A percentile compares a stretch with the other conserved stretches of the same genome.
These are phyloP conservation scores for Plantago ovata DNA, from an alignment of 257 asterid genomes.

Conservation along the genomic window DNA sequence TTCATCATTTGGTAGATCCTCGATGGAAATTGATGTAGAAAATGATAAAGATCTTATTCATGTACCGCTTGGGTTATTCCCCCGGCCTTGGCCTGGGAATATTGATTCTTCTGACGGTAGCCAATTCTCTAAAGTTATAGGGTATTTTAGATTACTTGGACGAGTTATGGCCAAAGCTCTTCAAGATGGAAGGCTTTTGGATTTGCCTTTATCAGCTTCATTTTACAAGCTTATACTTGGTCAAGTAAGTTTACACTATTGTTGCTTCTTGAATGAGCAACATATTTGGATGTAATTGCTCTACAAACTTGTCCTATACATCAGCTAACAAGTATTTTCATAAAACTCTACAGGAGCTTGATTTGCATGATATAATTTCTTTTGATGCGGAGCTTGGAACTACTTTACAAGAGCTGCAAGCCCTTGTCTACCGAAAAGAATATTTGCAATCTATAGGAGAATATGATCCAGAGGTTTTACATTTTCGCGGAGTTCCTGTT, in stretches of 20 bases:
- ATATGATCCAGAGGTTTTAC: conserved; percentile 42
- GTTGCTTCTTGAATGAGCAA: not conserved
- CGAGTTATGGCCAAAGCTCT: conserved; percentile 96
- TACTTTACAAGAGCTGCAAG: conserved; percentile 86
- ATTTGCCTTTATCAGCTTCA: conserved; percentile 75
- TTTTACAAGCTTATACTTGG: conserved; percentile 82
- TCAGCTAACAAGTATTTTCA: conserved; percentile 2
- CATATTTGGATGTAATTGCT: not conserved
- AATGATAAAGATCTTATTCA: conserved; percentile 51
- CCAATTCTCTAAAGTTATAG: conserved; percentile 57
- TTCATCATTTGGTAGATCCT: conserved; percentile 33
- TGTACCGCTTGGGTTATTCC: conserved; percentile 88
- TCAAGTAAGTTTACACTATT: conserved; percentile 46
- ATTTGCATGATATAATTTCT: conserved; percentile 74
- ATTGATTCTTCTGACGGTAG: conserved; percentile 62
- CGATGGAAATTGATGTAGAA: conserved; percentile 55
- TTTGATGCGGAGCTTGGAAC: conserved; percentile 78
- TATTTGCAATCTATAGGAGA: conserved; percentile 55
- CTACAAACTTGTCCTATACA: not conserved
- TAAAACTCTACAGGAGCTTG: conserved; percentile 63
- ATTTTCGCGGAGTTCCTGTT: conserved; percentile 65
- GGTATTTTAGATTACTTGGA: conserved; percentile 78
- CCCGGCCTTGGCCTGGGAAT: conserved; percentile 78
- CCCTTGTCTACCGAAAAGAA: conserved; percentile 63
- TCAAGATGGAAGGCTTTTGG: conserved; percentile 96